Evolutionary conservation across 495 filamentous ascomycete species (phyloP), one percentile per base, ranked within the genome.

Genomic region (Filosporella fistucella): DNA sequence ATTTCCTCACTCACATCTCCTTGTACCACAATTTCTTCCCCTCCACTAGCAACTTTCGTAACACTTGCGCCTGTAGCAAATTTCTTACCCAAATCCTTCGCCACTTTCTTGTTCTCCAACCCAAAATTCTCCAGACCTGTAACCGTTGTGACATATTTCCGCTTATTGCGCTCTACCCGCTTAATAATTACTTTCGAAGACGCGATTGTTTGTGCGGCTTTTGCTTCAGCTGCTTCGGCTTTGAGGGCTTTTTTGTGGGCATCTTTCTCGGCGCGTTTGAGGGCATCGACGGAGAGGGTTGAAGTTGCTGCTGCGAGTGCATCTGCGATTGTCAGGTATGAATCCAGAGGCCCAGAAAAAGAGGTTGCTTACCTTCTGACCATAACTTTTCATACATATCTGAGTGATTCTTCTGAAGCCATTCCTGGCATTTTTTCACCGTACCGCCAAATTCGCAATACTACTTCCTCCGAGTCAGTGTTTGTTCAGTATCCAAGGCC

Each of bases 371-470:
- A 91, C 90, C 89, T 64, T 85, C 78, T 34, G 89, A 93, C 70
- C 95, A 95, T 63, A 97, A 70, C 52, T 68, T 71, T 40, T 75
- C 64, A 63, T 95, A 90, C 65, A 96, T 66, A 33, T 77, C 71
- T 1, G 84, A 77, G 48, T 95, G 74, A 33, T 77, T 71, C 36
- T 85, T 81, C 57, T 89, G 75, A 10, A 98, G 76, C 93, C 93
- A 98, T 63, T 96, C 88, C 62, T 91, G 85, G 66, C 93, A 98
- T 72, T 95, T 96, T 68, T 89, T 94, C n/a, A 85, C 81, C n/a
- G 91, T 96, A 42, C 86, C 91, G 58, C 93, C 91, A 65, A 96
- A 97, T 68, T 97, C 94, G 70, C 93, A 98, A 68, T 96, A 98
- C 93, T 98, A 68, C 48, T 58, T 58, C 49, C 41, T 55, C 21